phyloP scores from a whole-genome alignment of 768 basidiomycete genomes.

The Imleria badia region DNA sequence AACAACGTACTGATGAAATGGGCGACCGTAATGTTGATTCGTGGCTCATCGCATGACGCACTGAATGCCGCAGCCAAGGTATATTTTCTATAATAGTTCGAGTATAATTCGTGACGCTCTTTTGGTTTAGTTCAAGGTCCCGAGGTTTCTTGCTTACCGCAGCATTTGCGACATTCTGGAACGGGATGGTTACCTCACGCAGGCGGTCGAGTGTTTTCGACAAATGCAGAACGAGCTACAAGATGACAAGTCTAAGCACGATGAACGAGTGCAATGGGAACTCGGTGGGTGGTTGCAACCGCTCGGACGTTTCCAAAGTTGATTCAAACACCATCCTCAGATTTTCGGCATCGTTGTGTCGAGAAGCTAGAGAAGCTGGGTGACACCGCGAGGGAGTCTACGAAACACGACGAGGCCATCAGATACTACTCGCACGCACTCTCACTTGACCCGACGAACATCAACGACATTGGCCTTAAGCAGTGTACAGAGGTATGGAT shows the following conservation, averaged over 20 bases:
- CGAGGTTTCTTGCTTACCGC: background rate
- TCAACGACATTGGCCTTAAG: background rate
- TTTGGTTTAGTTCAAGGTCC: background rate
- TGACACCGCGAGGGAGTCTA: background rate
- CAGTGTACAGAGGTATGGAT: background rate
- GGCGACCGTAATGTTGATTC: background rate
- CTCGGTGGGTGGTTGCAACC: background rate
- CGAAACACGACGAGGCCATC: background rate
- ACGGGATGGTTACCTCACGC: background rate
- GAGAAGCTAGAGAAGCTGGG: background rate
- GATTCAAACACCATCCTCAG: background rate
- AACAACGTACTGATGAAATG: background rate
- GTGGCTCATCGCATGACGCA: background rate
- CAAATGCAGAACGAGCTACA: background rate
- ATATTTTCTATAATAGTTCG: background rate
- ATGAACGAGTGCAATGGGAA: background rate
- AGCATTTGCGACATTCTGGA: background rate
- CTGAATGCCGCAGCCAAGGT: background rate
- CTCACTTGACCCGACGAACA: background rate
- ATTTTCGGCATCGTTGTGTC: slow-evolving; percentile 1
- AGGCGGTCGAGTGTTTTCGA: background rate
- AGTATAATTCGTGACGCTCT: background rate
- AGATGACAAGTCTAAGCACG: background rate
- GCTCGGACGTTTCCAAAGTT: background rate
- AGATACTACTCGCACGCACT: background rate